Evolutionary conservation across 2,329 filamentous ascomycete genomes (phyloP).

Genomic region (Colletotrichum tabaci): DNA sequence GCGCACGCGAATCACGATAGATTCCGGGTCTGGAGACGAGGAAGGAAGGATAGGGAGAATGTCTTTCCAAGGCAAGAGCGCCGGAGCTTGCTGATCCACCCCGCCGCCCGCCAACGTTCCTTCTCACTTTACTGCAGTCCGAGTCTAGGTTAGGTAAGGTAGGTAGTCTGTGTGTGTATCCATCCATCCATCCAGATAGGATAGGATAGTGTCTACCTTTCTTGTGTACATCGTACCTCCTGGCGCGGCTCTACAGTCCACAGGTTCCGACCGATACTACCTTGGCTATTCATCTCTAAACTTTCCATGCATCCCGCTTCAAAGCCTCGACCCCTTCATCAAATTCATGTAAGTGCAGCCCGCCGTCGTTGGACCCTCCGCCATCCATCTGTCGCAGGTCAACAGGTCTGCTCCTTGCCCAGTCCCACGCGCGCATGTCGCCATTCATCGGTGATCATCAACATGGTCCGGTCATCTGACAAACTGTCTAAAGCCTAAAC

Average conservation of each 20-base stretch:
- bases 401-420: slow-evolving; percentile 33
- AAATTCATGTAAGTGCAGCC: not conserved
- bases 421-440: slow-evolving; percentile 1
- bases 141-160: no score
- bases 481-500: slow-evolving; percentile 27
- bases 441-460: slow-evolving; percentile 30
- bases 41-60: not conserved
- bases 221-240: no score
- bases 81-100: slow-evolving; percentile 30
- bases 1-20: no score
- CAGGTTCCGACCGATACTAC: no score
- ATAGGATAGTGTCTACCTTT: no score
- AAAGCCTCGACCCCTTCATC: slow-evolving; percentile 7
- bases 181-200: no score
- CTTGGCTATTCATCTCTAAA: not conserved
- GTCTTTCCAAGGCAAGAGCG: slow-evolving; percentile 28
- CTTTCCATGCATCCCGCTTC: slow-evolving; percentile 7
- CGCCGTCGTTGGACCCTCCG: slow-evolving; percentile 6
- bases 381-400: slow-evolving; percentile 29
- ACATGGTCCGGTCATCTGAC: slow-evolving; percentile 17
- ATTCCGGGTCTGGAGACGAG: not conserved
- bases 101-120: slow-evolving; percentile 7
- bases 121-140: slow-evolving; percentile 12
- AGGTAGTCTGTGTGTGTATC: no score
- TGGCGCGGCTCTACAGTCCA: no score